Conservation (phyloP, 2,329 filamentous ascomycete genomes). For the Colletotrichum navitas region DNA sequence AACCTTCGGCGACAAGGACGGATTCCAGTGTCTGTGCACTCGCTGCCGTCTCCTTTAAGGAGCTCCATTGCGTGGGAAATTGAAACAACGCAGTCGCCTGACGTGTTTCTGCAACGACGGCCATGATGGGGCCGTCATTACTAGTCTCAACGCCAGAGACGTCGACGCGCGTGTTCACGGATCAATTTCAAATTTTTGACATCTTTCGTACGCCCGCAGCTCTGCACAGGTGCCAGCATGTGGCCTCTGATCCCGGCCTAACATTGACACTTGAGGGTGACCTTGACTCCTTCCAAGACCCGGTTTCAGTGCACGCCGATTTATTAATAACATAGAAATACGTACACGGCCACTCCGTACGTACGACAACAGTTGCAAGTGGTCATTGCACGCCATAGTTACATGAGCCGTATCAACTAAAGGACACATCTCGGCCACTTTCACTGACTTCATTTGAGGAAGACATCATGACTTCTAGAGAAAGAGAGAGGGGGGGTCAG, state of each 20-base stretch:
- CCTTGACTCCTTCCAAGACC: constrained; percentile 18
- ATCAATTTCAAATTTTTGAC: constrained; percentile 15
- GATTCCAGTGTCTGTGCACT: constrained; percentile 37
- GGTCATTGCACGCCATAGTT: constrained; percentile 33
- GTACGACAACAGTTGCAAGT: constrained; percentile 9
- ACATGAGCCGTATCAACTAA: constrained; percentile 37
- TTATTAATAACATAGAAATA: not conserved
- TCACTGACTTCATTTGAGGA: too few species aligned
- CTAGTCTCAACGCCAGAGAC: constrained; percentile 23
- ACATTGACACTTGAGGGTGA: constrained; percentile 33
- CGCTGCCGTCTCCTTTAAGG: constrained; percentile 38
- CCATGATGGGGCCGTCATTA: constrained; percentile 19
- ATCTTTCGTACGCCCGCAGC: constrained; percentile 20
- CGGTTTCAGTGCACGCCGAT: constrained; percentile 35
- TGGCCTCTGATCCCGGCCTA: constrained; percentile 30
- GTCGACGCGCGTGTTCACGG: constrained; percentile 26
- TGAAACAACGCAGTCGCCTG: constrained; percentile 39
- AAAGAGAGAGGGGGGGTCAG: not conserved
- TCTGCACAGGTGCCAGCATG: constrained; percentile 27
- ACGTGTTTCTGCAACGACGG: constrained; percentile 38
- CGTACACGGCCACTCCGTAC: constrained; percentile 34
- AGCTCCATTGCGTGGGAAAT: constrained; percentile 36
- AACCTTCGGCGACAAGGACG: constrained; percentile 28
- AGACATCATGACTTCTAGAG: not conserved
- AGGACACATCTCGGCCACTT: not conserved